A percentile compares a stretch with the other conserved stretches of the same genome.
Evolutionary conservation across 805 yeast species (phyloP).

Genomic region (Metschnikowia shivogae): DNA sequence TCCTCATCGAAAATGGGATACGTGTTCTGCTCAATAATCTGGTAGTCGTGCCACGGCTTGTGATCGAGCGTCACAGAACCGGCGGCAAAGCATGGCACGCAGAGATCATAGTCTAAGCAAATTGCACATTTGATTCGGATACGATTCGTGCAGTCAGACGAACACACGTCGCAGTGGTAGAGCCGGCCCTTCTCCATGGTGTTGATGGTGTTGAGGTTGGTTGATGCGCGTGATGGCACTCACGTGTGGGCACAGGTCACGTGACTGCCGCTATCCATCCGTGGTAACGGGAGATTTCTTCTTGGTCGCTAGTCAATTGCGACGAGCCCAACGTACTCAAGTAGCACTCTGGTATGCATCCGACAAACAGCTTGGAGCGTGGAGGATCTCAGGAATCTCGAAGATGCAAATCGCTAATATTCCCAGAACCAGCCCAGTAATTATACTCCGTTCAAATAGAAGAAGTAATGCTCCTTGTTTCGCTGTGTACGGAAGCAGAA

Average conservation of each 20-base stretch:
- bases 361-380: no score
- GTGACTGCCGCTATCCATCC: background rate
- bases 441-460: no score
- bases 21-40: conserved; percentile 88
- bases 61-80: conserved; percentile 81
- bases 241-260: background rate
- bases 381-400: no score
- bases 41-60: conserved; percentile 91
- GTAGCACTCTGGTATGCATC: no score
- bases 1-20: conserved; percentile 85
- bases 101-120: conserved; percentile 91
- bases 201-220: conserved; percentile 2
- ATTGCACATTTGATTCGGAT: conserved; percentile 89
- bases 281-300: no score
- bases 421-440: no score
- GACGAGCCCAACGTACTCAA: background rate
- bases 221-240: conserved; percentile 5
- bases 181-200: conserved; percentile 39
- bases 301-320: no score
- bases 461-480: no score
- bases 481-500: no score
- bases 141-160: conserved; percentile 91
- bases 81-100: conserved; percentile 93
- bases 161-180: conserved; percentile 92
- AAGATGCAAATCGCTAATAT: no score